These are phyloP conservation scores for Arthrobotrys conoides DNA, from an alignment of 2,329 filamentous ascomycete species.

Conservation along the genomic window DNA sequence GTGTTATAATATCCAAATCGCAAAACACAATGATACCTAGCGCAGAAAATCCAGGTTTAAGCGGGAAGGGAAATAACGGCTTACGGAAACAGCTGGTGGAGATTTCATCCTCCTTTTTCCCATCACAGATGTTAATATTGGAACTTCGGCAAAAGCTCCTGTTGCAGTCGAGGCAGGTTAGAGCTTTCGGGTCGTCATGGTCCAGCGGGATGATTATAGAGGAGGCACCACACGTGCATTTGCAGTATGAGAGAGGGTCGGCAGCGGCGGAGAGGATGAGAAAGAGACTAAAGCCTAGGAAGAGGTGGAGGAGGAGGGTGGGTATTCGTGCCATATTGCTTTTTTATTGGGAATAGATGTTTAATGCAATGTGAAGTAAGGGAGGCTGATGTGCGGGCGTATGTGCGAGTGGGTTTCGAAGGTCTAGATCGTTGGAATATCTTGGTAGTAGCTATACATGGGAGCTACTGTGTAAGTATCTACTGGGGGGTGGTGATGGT, in stretches of 20 bases:
- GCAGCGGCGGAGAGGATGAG: conserved; percentile 53
- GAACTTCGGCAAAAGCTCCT: conserved; percentile 77
- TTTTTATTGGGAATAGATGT: neutral
- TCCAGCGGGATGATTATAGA: conserved; percentile 78
- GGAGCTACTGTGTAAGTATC: neutral
- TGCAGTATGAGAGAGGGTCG: conserved; percentile 72
- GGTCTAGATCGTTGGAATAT: conserved; percentile 41
- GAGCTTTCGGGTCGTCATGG: conserved; percentile 66
- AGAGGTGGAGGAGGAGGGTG: conserved; percentile 51
- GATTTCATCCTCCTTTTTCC: conserved; percentile 75
- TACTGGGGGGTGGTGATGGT: neutral
- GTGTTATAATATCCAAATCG: neutral
- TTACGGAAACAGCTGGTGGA: conserved; percentile 77
- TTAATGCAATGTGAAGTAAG: neutral
- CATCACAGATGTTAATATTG: conserved; percentile 75
- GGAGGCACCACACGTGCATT: conserved; percentile 79
- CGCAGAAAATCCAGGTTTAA: neutral
- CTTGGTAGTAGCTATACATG: conserved; percentile 2
- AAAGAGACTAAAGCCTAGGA: conserved; percentile 41
- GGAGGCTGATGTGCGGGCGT: neutral
- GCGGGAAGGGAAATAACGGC: conserved; percentile 61
- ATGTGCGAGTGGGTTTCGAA: neutral
- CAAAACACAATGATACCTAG: neutral
- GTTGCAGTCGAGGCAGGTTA: conserved; percentile 77
- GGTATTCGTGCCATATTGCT: conserved; percentile 37